These are phyloP conservation scores for Phytophthora pseudosyringae DNA, from an alignment of 352 stramenopile species.

Conservation along the genomic window DNA sequence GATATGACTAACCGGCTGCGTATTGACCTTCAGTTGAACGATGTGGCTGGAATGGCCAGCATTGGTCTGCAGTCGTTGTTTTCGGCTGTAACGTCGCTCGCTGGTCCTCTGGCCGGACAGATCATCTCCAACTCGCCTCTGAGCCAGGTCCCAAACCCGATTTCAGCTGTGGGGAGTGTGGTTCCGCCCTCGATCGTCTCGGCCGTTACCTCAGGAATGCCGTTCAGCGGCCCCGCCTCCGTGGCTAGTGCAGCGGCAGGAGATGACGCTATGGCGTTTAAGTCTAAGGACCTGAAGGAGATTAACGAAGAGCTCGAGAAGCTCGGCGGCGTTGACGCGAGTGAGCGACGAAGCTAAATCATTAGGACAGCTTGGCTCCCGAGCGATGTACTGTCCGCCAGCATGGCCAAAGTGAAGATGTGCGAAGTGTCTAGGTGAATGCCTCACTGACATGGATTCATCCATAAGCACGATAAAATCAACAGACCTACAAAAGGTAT, in stretches of 20 bases:
- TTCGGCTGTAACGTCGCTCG: constrained; percentile 78
- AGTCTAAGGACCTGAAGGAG: constrained; percentile 67
- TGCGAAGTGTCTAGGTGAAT: background rate
- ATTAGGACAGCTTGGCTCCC: constrained; percentile 10
- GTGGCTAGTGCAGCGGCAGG: constrained; percentile 15
- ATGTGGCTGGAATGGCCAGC: constrained; percentile 79
- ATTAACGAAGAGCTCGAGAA: constrained; percentile 80
- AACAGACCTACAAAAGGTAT: constrained; percentile 21
- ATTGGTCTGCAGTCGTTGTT: constrained; percentile 83
- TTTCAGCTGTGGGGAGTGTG: constrained; percentile 62
- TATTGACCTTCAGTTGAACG: constrained; percentile 52
- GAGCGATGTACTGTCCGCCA: background rate
- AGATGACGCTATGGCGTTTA: constrained; percentile 41
- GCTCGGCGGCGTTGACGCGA: constrained; percentile 49
- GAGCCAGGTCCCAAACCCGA: constrained; percentile 76
- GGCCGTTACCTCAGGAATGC: constrained; percentile 50
- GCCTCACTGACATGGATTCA: background rate
- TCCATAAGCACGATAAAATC: background rate
- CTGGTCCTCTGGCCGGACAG: constrained; percentile 70
- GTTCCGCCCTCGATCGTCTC: constrained; percentile 57
- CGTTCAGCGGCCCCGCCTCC: constrained; percentile 27
- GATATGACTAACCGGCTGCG: background rate
- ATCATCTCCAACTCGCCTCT: constrained; percentile 76
- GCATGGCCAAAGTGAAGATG: constrained; percentile 3
- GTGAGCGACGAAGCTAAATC: constrained; percentile 28